A percentile compares a stretch with the other conserved stretches of the same genome.
phyloP scores from a whole-genome alignment of 164 flowering plant species.

The Amborella trichopoda region DNA sequence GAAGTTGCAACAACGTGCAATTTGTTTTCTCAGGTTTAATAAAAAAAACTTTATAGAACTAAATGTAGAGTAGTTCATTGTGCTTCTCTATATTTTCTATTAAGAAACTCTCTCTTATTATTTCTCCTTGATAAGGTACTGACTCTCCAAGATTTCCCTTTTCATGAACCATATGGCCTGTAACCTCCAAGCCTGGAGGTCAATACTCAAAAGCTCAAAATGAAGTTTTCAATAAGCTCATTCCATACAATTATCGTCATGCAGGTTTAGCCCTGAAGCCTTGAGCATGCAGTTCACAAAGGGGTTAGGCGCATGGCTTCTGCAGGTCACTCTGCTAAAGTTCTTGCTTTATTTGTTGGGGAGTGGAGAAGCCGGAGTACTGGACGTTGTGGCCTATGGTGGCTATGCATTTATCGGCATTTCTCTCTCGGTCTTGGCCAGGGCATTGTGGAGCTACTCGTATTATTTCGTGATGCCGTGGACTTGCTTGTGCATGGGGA shows the following conservation, averaged over 20 bases:
- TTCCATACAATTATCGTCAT: background rate
- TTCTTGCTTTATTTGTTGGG: conserved; percentile 21
- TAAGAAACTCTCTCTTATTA: no score
- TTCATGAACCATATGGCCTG: no score
- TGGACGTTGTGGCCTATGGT: conserved; percentile 37
- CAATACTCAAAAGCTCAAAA: no score
- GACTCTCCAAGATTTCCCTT: no score
- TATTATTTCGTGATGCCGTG: conserved; percentile 27
- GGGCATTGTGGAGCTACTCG: conserved; percentile 22
- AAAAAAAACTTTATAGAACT: no score
- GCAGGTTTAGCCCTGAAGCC: conserved; percentile 47
- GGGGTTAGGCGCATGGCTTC: conserved; percentile 30
- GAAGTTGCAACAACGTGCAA: no score
- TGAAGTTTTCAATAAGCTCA: no score
- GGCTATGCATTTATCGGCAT: conserved; percentile 38
- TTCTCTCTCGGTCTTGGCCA: conserved; percentile 28
- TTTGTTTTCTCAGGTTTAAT: no score
- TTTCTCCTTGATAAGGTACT: no score
- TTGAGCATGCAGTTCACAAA: conserved; percentile 23
- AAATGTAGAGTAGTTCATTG: no score
- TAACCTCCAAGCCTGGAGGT: no score
- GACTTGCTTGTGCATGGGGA: conserved; percentile 34
- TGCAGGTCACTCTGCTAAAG: conserved; percentile 25
- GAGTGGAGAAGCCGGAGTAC: conserved; percentile 26
- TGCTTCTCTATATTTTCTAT: no score